phyloP scores from a whole-genome alignment of 2,329 filamentous ascomycete genomes.

The Elsinoe fawcettii region DNA sequence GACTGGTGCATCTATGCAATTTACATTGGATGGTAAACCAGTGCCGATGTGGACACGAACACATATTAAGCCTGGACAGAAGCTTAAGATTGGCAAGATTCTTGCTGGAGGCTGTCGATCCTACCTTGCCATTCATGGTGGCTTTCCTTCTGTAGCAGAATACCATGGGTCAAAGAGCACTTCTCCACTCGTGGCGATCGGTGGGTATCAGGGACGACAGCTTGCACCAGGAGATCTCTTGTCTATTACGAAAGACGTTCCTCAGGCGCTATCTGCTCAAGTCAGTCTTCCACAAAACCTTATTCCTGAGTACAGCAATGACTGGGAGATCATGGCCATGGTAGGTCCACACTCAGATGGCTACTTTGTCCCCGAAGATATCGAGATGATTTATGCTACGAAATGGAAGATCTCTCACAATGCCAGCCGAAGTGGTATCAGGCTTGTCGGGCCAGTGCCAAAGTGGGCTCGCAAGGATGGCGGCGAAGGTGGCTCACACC shows the following conservation, averaged over 20 bases:
- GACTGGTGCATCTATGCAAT: constrained; percentile 49
- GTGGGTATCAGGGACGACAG: constrained; percentile 52
- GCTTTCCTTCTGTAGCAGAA: constrained; percentile 45
- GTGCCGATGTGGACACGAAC: constrained; percentile 50
- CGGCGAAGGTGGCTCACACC: constrained; percentile 57
- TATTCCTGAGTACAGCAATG: constrained; percentile 41
- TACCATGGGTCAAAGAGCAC: constrained; percentile 56
- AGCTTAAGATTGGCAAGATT: constrained; percentile 48
- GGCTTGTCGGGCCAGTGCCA: constrained; percentile 51
- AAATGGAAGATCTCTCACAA: constrained; percentile 57
- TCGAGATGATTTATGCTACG: constrained; percentile 50
- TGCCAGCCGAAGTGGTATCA: constrained; percentile 51
- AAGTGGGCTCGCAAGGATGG: constrained; percentile 53
- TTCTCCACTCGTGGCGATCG: constrained; percentile 49
- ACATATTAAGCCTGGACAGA: constrained; percentile 45
- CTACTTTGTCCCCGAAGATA: constrained; percentile 44
- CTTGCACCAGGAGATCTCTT: constrained; percentile 49
- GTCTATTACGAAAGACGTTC: constrained; percentile 35
- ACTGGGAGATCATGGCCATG: constrained; percentile 49
- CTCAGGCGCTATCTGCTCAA: constrained; percentile 26
- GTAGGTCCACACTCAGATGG: constrained; percentile 50
- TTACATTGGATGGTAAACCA: constrained; percentile 42
- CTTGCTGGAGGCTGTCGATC: constrained; percentile 47
- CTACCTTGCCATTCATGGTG: constrained; percentile 52
- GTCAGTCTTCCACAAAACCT: constrained; percentile 37